phyloP scores from a whole-genome alignment of 805 yeast genomes.

The Wickerhamiella hasegawae region DNA sequence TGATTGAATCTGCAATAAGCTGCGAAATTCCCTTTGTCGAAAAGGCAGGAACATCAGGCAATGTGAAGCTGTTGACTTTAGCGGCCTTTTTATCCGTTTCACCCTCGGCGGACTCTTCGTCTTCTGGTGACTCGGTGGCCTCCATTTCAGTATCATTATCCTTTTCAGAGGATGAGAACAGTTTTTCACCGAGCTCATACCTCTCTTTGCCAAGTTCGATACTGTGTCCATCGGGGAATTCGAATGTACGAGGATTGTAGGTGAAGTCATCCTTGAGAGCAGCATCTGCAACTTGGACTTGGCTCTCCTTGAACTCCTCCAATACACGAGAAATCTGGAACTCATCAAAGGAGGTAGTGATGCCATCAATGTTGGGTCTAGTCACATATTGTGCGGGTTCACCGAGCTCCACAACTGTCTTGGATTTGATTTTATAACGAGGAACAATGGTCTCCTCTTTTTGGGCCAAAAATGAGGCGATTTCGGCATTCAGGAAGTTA shows the following conservation, averaged over 20 bases:
- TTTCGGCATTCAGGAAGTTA: conserved; percentile 35
- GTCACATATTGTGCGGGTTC: conserved; percentile 22
- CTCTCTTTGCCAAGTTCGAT: conserved; percentile 46
- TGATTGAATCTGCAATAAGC: conserved; percentile 36
- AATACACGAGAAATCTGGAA: conserved; percentile 39
- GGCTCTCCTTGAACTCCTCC: conserved; percentile 57
- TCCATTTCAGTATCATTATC: conserved; percentile 7
- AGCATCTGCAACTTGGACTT: conserved; percentile 12
- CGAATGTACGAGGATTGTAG: conserved; percentile 28
- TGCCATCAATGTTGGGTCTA: conserved; percentile 17
- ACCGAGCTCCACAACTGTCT: conserved; percentile 20
- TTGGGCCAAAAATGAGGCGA: conserved; percentile 26
- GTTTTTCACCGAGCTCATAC: conserved; percentile 48
- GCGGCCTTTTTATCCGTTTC: conserved; percentile 5
- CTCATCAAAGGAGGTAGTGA: conserved; percentile 34
- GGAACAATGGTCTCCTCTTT: conserved; percentile 27
- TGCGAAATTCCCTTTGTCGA: conserved; percentile 33
- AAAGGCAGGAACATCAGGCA: conserved; percentile 7
- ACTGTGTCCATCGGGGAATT: conserved; percentile 50
- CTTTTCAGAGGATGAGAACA: conserved; percentile 43
- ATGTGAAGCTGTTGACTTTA: background rate
- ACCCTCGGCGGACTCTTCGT: conserved; percentile 3
- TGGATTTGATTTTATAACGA: conserved; percentile 35
- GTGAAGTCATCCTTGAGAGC: conserved; percentile 26
- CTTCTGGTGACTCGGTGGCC: conserved; percentile 18